Conservation (phyloP, 495 filamentous ascomycete species). For the Hypomontagnella monticulosa region DNA sequence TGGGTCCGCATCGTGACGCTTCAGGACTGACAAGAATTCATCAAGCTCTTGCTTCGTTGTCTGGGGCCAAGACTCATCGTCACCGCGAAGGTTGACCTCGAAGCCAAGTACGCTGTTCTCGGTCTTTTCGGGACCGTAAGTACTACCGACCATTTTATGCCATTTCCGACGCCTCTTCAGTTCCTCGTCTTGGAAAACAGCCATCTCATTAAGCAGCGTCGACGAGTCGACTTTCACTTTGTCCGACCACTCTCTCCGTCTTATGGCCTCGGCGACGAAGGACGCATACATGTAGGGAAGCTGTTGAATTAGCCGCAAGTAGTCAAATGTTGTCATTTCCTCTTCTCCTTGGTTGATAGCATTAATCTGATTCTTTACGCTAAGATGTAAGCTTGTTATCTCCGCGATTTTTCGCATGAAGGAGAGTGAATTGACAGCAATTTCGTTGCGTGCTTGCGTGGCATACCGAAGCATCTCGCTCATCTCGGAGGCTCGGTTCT, state of each 20-base stretch:
- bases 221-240: constrained; percentile 87
- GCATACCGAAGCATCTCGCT: constrained; percentile 74
- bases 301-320: constrained; percentile 76
- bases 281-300: constrained; percentile 90
- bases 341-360: constrained; percentile 74
- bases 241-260: constrained; percentile 87
- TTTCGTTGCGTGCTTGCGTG: constrained; percentile 66
- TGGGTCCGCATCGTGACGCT: constrained; percentile 59
- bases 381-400: constrained; percentile 76
- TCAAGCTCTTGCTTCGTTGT: constrained; percentile 70
- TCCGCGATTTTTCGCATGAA: constrained; percentile 83
- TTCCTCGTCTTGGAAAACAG: constrained; percentile 89
- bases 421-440: constrained; percentile 66
- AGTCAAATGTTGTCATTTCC: constrained; percentile 75
- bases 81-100: constrained; percentile 84
- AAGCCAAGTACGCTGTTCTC: constrained; percentile 72
- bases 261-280: constrained; percentile 83
- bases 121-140: constrained; percentile 53
- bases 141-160: constrained; percentile 79
- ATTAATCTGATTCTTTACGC: constrained; percentile 74
- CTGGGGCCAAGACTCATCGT: constrained; percentile 82
- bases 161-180: constrained; percentile 87
- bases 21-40: constrained; percentile 69
- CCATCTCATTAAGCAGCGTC: constrained; percentile 89
- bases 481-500: constrained; percentile 77